Percentiles rank a stretch among this genome's conserved stretches.
phyloP scores from a whole-genome alignment of 2,329 filamentous ascomycete species.

The Cryphonectria radicalis region DNA sequence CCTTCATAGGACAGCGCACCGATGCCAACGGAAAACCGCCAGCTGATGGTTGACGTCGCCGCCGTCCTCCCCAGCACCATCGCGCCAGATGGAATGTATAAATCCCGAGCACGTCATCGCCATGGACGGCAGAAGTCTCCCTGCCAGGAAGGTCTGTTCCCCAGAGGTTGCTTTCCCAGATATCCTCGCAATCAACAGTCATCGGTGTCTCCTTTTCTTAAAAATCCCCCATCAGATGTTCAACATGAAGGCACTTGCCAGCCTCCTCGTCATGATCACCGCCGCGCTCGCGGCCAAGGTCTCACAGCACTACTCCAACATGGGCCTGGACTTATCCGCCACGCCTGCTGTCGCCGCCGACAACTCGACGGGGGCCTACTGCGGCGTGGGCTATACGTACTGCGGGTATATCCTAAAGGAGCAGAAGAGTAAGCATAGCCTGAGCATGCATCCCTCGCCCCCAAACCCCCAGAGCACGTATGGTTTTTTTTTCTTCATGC shows the following conservation, averaged over 20 bases:
- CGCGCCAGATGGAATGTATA: constrained; percentile 10
- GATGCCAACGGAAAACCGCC: constrained; percentile 9
- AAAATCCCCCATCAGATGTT: not conserved
- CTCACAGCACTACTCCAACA: constrained; percentile 5
- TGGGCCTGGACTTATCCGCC: not conserved
- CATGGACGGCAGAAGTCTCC: not conserved
- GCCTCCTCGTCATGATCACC: constrained; percentile 13
- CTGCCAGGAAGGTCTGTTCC: not conserved
- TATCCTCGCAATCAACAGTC: not conserved
- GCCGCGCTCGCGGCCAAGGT: constrained; percentile 7
- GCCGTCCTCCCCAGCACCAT: not conserved
- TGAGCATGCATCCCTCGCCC: not conserved
- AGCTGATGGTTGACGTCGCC: not conserved
- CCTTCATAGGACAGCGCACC: constrained; percentile 4
- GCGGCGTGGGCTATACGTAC: constrained; percentile 29
- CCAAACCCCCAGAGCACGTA: not conserved
- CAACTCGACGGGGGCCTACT: constrained; percentile 16
- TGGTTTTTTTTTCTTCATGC: not conserved
- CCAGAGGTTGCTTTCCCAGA: not conserved
- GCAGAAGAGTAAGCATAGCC: constrained; percentile 16
- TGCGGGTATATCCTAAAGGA: constrained; percentile 29
- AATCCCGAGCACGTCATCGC: constrained; percentile 22
- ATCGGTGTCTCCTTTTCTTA: not conserved
- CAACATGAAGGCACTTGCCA: constrained; percentile 16
- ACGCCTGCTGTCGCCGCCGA: not conserved